Percentiles rank a stretch among this genome's conserved stretches.
Evolutionary conservation across 2,329 filamentous ascomycete species (phyloP).

Genomic region (Hypoxylon sp.): DNA sequence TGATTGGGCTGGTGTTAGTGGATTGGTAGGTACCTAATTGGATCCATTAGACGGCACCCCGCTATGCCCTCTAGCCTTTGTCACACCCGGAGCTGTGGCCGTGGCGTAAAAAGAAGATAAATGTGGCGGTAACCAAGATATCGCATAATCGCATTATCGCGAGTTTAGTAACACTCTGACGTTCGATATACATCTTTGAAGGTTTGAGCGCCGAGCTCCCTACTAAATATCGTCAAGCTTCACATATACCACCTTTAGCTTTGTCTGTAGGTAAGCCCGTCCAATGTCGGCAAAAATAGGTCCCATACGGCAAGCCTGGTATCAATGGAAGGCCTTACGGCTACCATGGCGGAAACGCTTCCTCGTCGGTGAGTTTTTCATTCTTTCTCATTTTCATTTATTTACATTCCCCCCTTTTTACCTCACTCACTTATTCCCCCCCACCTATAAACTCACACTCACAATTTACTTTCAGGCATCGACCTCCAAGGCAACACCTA

Average conservation of each 20-base stretch:
- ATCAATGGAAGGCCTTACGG: constrained; percentile 70
- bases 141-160: constrained; percentile 18
- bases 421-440: not conserved
- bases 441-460: constrained; percentile 8
- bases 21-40: not conserved
- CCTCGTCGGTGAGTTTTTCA: constrained; percentile 64
- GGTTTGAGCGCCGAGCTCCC: not conserved
- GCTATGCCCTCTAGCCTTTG: not conserved
- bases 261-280: constrained; percentile 37
- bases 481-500: constrained; percentile 76
- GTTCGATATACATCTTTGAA: constrained; percentile 23
- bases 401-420: not conserved
- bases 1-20: not conserved
- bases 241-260: not conserved
- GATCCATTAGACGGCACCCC: not conserved
- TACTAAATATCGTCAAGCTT: not conserved
- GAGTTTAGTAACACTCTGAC: constrained; percentile 25
- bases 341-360: constrained; percentile 74
- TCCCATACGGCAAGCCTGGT: constrained; percentile 61
- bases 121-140: constrained; percentile 24
- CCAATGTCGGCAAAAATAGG: constrained; percentile 52
- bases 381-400: not conserved
- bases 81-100: not conserved
- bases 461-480: constrained; percentile 60
- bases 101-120: constrained; percentile 8